phyloP scores from a whole-genome alignment of 2,329 filamentous ascomycete genomes.

The Helotiales sp. region DNA sequence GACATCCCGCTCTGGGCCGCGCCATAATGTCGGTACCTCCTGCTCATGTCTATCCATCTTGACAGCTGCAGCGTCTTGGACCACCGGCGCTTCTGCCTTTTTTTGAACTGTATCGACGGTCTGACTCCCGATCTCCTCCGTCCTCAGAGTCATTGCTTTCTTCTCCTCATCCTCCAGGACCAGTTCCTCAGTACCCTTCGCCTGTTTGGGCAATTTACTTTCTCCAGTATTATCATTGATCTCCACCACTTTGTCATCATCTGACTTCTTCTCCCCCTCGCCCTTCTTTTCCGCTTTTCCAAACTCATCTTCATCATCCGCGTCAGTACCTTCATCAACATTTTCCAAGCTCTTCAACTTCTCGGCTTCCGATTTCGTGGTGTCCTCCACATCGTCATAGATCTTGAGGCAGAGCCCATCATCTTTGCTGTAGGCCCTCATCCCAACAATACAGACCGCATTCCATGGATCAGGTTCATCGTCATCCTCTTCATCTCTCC shows the following conservation, averaged over 20 bases:
- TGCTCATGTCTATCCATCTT: not conserved
- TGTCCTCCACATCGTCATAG: constrained; percentile 23
- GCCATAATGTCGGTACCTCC: not conserved
- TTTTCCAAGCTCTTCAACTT: not conserved
- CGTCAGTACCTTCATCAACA: constrained; percentile 21
- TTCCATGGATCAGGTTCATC: constrained; percentile 44
- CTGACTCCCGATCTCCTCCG: not conserved
- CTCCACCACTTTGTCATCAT: not conserved
- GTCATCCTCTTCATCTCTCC: constrained; percentile 30
- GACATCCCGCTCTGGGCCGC: no score
- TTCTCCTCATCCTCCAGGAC: not conserved
- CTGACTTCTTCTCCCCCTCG: no score
- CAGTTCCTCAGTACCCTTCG: not conserved
- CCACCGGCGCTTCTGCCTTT: not conserved
- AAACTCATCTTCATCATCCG: constrained; percentile 24
- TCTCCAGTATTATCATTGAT: not conserved
- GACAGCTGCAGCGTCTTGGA: not conserved
- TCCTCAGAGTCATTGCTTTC: not conserved
- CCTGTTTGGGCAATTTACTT: not conserved
- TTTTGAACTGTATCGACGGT: not conserved
- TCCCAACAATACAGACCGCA: constrained; percentile 43
- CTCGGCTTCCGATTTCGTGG: not conserved
- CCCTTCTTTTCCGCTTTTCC: not conserved
- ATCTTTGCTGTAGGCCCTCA: constrained; percentile 46
- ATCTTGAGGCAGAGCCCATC: constrained; percentile 36